These are phyloP conservation scores for Sequoia sempervirens DNA, from an alignment of 75 land plant species.

Conservation along the genomic window DNA sequence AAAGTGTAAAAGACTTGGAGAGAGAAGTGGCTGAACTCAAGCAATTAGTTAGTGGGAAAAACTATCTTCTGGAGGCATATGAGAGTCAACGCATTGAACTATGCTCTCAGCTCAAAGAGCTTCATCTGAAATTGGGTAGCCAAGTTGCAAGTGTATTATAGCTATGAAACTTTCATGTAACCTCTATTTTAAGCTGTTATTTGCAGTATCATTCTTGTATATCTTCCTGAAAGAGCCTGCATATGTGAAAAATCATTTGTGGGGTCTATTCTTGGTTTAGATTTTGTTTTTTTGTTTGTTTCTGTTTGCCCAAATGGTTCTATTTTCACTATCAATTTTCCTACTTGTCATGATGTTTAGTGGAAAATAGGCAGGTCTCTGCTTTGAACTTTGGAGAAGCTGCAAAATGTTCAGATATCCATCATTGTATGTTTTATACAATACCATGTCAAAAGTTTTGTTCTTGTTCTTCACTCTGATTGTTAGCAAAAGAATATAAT, in stretches of 20 bases:
- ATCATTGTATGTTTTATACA: not conserved
- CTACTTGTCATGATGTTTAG: not conserved
- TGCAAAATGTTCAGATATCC: not conserved
- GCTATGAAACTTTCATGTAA: not conserved
- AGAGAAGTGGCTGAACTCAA: slow-evolving; percentile 49
- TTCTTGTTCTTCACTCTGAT: not conserved
- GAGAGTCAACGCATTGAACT: slow-evolving; percentile 57
- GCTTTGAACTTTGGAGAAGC: not conserved
- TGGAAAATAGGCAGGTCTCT: not conserved
- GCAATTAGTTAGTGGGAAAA: slow-evolving; percentile 56
- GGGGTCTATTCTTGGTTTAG: not conserved
- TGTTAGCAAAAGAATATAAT: not conserved
- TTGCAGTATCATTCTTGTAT: not conserved
- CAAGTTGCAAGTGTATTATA: slow-evolving; percentile 52
- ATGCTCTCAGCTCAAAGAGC: slow-evolving; percentile 42
- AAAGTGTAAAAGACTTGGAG: slow-evolving; percentile 43
- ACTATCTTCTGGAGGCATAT: slow-evolving; percentile 55
- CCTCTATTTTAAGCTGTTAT: not conserved
- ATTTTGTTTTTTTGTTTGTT: not conserved
- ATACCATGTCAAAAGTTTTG: not conserved
- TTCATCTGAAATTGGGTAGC: slow-evolving; percentile 52
- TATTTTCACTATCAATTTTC: not conserved
- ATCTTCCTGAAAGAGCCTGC: not conserved
- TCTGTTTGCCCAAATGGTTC: not conserved
- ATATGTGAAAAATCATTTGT: not conserved